phyloP scores from a whole-genome alignment of 2,329 filamentous ascomycete genomes.

The Claviceps sp. region DNA sequence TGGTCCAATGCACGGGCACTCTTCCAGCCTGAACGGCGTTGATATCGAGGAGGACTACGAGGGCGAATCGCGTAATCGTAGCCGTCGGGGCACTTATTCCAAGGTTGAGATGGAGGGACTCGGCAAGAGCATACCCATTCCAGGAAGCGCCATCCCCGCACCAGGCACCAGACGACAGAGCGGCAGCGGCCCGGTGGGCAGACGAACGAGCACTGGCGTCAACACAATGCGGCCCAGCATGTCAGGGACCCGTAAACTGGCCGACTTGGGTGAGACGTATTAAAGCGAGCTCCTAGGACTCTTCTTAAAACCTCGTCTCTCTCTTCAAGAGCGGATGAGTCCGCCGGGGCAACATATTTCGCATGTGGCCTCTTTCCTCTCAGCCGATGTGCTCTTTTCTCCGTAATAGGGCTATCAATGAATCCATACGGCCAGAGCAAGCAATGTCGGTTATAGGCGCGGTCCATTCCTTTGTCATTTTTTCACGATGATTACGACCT shows the following conservation, averaged over 20 bases:
- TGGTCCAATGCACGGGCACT: constrained; percentile 46
- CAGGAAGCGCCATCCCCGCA: constrained; percentile 33
- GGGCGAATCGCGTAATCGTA: constrained; percentile 34
- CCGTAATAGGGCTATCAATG: constrained; percentile 1
- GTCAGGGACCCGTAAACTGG: constrained; percentile 26
- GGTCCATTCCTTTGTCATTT: not conserved
- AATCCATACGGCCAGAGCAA: constrained; percentile 4
- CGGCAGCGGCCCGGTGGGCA: constrained; percentile 25
- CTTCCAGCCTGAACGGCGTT: constrained; percentile 42
- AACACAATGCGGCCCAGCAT: constrained; percentile 18
- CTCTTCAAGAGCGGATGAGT: not conserved
- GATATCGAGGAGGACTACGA: constrained; percentile 31
- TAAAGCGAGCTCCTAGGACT: constrained; percentile 14
- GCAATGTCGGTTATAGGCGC: not conserved
- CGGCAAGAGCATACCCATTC: constrained; percentile 26
- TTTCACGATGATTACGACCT: constrained; percentile 5
- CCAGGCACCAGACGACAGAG: constrained; percentile 31
- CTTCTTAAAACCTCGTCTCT: not conserved
- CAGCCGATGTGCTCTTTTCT: constrained; percentile 4
- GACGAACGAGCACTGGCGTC: constrained; percentile 28
- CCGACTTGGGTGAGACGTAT: constrained; percentile 42
- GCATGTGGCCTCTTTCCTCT: constrained; percentile 1
- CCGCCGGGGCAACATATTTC: constrained; percentile 5
- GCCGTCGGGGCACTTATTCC: constrained; percentile 39
- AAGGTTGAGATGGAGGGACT: constrained; percentile 30